These are phyloP conservation scores for Ophiostoma pallidulum DNA, from an alignment of 2,329 filamentous ascomycete species.

Conservation along the genomic window DNA sequence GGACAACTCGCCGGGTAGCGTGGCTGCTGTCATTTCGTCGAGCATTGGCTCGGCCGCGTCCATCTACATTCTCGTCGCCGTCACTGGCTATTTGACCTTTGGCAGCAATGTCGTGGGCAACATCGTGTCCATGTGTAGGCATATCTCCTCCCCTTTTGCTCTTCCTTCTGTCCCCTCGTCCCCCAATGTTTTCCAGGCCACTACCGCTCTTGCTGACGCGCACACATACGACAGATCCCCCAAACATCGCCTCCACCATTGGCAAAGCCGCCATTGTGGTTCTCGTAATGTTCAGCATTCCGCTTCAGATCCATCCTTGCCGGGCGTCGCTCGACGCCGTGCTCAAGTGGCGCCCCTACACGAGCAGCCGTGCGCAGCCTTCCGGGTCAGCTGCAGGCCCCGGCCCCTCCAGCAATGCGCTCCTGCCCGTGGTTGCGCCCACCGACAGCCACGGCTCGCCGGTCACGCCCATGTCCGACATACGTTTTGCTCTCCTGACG, in stretches of 20 bases:
- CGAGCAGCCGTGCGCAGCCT: slow-evolving; percentile 15
- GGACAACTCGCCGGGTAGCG: slow-evolving; percentile 67
- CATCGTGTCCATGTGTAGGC: slow-evolving; percentile 83
- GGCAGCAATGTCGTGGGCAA: slow-evolving; percentile 84
- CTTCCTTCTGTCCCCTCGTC: background rate
- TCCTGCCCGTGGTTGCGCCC: slow-evolving; percentile 30
- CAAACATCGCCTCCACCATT: slow-evolving; percentile 76
- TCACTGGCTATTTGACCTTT: slow-evolving; percentile 93
- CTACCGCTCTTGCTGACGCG: background rate
- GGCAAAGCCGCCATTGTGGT: slow-evolving; percentile 92
- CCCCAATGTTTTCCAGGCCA: too few relatives aligned
- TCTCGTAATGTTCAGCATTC: slow-evolving; percentile 92
- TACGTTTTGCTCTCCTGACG: slow-evolving; percentile 82
- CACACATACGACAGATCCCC: slow-evolving; percentile 42
- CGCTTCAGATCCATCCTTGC: slow-evolving; percentile 90
- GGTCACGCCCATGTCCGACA: slow-evolving; percentile 64
- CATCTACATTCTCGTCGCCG: slow-evolving; percentile 83
- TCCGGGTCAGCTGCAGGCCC: too few relatives aligned
- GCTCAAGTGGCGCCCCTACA: slow-evolving; percentile 74
- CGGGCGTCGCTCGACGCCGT: slow-evolving; percentile 91
- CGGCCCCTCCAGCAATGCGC: too few relatives aligned
- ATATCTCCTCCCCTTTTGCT: background rate
- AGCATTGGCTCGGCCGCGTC: slow-evolving; percentile 83
- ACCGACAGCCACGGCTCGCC: slow-evolving; percentile 43
- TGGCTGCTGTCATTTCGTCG: slow-evolving; percentile 66